phyloP scores from a whole-genome alignment of 2,329 filamentous ascomycete genomes.

The Graphiopsis chlorocephala region DNA sequence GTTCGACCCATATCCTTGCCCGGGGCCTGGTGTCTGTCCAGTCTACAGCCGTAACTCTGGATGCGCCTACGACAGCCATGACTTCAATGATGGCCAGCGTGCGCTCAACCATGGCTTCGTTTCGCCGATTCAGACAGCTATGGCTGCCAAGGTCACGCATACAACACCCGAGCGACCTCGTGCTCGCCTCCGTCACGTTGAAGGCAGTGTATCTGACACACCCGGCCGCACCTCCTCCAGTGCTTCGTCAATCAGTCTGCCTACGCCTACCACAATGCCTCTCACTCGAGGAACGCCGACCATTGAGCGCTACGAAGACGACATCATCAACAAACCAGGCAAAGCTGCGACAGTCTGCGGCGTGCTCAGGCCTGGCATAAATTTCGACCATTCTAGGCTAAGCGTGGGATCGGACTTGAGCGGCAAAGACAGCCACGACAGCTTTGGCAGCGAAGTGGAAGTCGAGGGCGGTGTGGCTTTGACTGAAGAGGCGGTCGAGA shows the following conservation, averaged over 20 bases:
- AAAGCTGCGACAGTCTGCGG: conserved; percentile 22
- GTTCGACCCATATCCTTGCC: conserved; percentile 27
- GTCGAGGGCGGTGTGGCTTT: conserved; percentile 55
- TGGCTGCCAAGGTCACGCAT: background rate
- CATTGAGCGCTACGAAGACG: conserved; percentile 21
- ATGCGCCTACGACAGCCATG: conserved; percentile 29
- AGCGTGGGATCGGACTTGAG: conserved; percentile 5
- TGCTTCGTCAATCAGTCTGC: conserved; percentile 33
- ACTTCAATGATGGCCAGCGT: conserved; percentile 31
- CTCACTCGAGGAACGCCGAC: conserved; percentile 20
- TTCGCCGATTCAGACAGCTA: background rate
- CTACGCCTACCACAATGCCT: conserved; percentile 23
- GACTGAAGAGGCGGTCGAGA: conserved; percentile 55
- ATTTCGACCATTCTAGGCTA: conserved; percentile 4
- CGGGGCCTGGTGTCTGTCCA: conserved; percentile 28
- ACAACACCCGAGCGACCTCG: conserved; percentile 8
- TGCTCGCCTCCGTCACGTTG: conserved; percentile 20
- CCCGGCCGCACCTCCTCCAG: conserved; percentile 29
- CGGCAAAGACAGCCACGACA: conserved; percentile 22
- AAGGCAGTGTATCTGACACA: conserved; percentile 21
- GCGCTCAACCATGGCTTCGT: conserved; percentile 30
- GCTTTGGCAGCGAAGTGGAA: conserved; percentile 40
- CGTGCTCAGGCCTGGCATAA: conserved; percentile 17
- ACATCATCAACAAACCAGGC: conserved; percentile 17
- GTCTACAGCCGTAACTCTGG: conserved; percentile 27